Base-by-base conservation (phyloP, 306 rosid species). In the Morella rubra region DNA sequence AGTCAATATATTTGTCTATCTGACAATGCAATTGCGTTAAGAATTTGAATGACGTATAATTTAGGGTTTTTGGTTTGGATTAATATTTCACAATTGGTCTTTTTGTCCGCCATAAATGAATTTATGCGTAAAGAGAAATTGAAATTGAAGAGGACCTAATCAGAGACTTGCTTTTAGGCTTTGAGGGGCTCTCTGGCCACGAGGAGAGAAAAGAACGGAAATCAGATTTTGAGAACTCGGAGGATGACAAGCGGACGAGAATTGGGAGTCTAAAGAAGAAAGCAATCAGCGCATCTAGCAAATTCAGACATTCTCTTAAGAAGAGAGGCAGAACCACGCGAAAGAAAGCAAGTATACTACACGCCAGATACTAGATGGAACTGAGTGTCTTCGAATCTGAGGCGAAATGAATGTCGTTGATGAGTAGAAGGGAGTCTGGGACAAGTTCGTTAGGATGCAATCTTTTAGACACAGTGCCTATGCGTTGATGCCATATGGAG, bases 281-380 rank as follows among this genome's bases (percentile, higher is more conserved):
- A 81, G 98, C 97, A 11, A 85, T 87, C 54, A 88, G 88, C 80
- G 98, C 96, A 1, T 93, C 98, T 0, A 88, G 97, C 80, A 90
- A 88, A 71, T 89, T 91, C 78, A 82, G 97, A 62, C 98, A 87
- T 76, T 89, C 98, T 76, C 90, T 90, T 67, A 90, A 85, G 90
- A 91, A 81, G 86, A 88, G 84, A 49, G 79, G 91, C 69, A 32
- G 37, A n/a, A n/a, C n/a, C n/a, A n/a, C n/a, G n/a, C n/a, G n/a
- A n/a, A n/a, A n/a, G n/a, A n/a, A n/a, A n/a, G n/a, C n/a, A n/a
- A n/a, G n/a, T n/a, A n/a, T n/a, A n/a, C n/a, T n/a, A n/a, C n/a
- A n/a, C n/a, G n/a, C n/a, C n/a, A n/a, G n/a, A n/a, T n/a, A n/a
- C n/a, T n/a, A n/a, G n/a, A n/a, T n/a, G n/a, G n/a, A n/a, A n/a